These are phyloP conservation scores for Plasmodium vivax DNA, from an alignment of 169 alveolate species.

Conservation along the genomic window DNA sequence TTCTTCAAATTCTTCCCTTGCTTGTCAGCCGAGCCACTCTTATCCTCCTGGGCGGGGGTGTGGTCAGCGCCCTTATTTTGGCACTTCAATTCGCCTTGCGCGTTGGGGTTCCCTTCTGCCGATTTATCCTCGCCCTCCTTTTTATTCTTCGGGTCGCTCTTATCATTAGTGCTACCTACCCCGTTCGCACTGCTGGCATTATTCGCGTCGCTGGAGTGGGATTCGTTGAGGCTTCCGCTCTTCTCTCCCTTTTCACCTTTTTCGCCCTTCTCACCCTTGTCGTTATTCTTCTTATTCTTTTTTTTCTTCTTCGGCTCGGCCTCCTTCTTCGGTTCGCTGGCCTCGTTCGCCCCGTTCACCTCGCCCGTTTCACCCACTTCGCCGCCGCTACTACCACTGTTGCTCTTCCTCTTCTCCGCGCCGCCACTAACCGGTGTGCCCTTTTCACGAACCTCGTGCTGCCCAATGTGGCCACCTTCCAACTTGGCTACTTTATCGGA, in stretches of 20 bases:
- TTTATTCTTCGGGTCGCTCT: conserved; percentile 1
- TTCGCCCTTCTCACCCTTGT: not conserved
- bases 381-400: conserved; percentile 71
- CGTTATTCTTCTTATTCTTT: not conserved
- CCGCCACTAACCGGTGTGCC: not conserved
- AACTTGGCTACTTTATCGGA: not conserved
- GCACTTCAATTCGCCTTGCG: conserved; percentile 34
- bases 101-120: not conserved
- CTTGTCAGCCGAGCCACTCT: conserved; percentile 60
- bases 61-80: conserved; percentile 54
- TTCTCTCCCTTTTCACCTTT: too few relatives aligned
- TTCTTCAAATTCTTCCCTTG: conserved; percentile 47
- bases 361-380: conserved; percentile 66
- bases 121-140: conserved; percentile 8
- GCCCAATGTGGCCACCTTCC: not conserved
- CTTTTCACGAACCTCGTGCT: not conserved
- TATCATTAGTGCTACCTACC: conserved; percentile 35
- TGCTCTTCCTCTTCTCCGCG: conserved; percentile 48
- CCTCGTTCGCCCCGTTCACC: not conserved
- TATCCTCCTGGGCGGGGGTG: conserved; percentile 35
- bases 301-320: conserved; percentile 9
- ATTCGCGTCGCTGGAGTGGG: conserved; percentile 30
- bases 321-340: not conserved
- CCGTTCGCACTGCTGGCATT: conserved; percentile 51
- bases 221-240: conserved; percentile 40